phyloP scores from a whole-genome alignment of 805 yeast species.

The Ogataea populi-albae region DNA sequence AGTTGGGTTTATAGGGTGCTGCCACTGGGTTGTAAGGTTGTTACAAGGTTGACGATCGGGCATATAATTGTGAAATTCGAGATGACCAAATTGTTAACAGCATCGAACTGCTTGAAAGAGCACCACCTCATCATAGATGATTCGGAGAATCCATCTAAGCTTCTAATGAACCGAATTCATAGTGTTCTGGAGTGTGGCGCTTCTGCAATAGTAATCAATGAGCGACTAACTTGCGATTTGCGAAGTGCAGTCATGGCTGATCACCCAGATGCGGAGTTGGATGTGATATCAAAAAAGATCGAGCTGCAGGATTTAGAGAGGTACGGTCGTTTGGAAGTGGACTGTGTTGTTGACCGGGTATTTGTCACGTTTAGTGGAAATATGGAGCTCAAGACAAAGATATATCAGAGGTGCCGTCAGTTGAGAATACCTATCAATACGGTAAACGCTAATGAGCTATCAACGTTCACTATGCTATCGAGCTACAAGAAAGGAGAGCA shows the following conservation, averaged over 20 bases:
- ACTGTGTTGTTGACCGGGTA: conserved; percentile 67
- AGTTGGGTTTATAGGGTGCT: too few species aligned
- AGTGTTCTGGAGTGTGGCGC: conserved; percentile 55
- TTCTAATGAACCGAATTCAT: conserved; percentile 47
- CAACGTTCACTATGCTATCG: conserved; percentile 75
- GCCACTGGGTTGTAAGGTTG: too few species aligned
- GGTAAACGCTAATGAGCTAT: conserved; percentile 65
- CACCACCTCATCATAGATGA: conserved; percentile 56
- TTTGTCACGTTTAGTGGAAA: conserved; percentile 49
- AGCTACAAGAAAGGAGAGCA: conserved; percentile 61
- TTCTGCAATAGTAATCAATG: conserved; percentile 46
- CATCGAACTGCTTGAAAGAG: conserved; percentile 47
- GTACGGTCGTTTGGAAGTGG: conserved; percentile 63
- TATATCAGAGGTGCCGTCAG: conserved; percentile 51
- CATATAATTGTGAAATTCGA: too few species aligned
- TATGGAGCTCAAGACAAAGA: conserved; percentile 33
- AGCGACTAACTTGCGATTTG: conserved; percentile 14
- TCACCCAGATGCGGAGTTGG: conserved; percentile 7
- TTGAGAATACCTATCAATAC: conserved; percentile 81
- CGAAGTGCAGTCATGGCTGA: not conserved
- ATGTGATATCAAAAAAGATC: conserved; percentile 32
- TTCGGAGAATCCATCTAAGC: conserved; percentile 33
- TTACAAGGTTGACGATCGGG: too few species aligned
- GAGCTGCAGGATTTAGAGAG: conserved; percentile 45
- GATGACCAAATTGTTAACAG: conserved; percentile 33